These are phyloP conservation scores for Apiotrichum veenhuisii DNA, from an alignment of 1,284 basidiomycete genomes.

Conservation along the genomic window DNA sequence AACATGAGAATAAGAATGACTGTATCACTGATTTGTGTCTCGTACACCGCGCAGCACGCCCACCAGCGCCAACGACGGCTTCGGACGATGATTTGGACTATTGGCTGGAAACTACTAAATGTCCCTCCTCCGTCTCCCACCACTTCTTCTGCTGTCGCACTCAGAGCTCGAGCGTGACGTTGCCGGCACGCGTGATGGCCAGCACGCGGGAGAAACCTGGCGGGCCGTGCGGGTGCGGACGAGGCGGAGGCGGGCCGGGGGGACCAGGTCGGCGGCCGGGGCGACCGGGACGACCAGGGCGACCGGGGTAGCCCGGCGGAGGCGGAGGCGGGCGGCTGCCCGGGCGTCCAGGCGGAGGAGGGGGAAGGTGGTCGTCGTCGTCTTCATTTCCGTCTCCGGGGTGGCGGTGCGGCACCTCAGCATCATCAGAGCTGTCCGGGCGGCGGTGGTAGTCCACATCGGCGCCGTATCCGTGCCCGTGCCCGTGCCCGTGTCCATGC, in stretches of 20 bases:
- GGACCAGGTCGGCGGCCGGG: slow-evolving; percentile 5
- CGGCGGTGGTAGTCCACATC: too few species aligned
- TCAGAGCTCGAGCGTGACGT: slow-evolving; percentile 25
- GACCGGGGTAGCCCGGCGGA: not conserved
- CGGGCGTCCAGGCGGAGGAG: too few species aligned
- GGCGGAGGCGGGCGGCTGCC: not conserved
- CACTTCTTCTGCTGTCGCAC: not conserved
- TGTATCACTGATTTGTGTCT: too few species aligned
- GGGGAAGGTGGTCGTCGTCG: too few species aligned
- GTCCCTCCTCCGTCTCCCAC: too few species aligned
- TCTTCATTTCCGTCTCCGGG: not conserved
- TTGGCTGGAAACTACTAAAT: too few species aligned
- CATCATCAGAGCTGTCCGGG: too few species aligned
- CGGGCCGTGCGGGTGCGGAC: slow-evolving; percentile 14
- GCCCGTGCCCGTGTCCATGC: too few species aligned
- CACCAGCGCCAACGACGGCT: too few species aligned
- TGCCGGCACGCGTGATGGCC: slow-evolving; percentile 30
- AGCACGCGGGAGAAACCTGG: slow-evolving; percentile 25
- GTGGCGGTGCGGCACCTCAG: not conserved
- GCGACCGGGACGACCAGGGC: not conserved
- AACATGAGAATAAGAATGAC: too few species aligned
- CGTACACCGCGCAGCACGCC: too few species aligned
- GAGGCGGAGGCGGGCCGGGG: slow-evolving; percentile 2
- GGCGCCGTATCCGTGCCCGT: not conserved
- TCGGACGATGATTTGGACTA: too few species aligned